Evolutionary conservation across 2,329 filamentous ascomycete genomes (phyloP).

Genomic region (Didymella sp.): DNA sequence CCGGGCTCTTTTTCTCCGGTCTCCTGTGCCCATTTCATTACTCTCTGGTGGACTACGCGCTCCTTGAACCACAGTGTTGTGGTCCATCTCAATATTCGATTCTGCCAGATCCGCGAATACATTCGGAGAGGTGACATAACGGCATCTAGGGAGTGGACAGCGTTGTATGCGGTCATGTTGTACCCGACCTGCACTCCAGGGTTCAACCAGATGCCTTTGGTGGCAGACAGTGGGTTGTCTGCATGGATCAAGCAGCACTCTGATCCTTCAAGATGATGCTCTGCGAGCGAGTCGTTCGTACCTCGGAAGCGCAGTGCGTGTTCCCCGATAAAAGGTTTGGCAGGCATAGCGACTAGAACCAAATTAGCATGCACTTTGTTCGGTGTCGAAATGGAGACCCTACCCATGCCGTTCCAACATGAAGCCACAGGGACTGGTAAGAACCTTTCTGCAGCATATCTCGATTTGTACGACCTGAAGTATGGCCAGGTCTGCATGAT

Average conservation of each 20-base stretch:
- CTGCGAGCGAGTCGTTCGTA: slow-evolving; percentile 66
- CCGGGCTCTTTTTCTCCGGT: slow-evolving; percentile 33
- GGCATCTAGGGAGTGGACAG: slow-evolving; percentile 17
- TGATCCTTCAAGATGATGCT: slow-evolving; percentile 72
- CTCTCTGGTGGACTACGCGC: slow-evolving; percentile 15
- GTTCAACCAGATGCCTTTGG: slow-evolving; percentile 70
- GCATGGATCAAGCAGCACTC: slow-evolving; percentile 81
- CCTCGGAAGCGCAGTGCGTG: slow-evolving; percentile 66
- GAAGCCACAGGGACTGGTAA: slow-evolving; percentile 65
- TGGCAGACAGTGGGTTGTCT: slow-evolving; percentile 66
- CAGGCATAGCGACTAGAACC: slow-evolving; percentile 43
- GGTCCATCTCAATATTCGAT: slow-evolving; percentile 18
- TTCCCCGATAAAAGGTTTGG: slow-evolving; percentile 32
- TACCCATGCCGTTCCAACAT: slow-evolving; percentile 71
- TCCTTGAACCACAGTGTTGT: slow-evolving; percentile 23
- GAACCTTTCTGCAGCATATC: slow-evolving; percentile 58
- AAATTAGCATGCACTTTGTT: not conserved
- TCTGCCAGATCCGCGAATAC: slow-evolving; percentile 23
- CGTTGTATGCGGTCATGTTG: slow-evolving; percentile 48
- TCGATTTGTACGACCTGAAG: slow-evolving; percentile 60
- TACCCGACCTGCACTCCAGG: slow-evolving; percentile 74
- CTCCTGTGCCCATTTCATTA: slow-evolving; percentile 18
- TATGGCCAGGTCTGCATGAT: slow-evolving; percentile 66
- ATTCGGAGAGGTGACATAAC: slow-evolving; percentile 20
- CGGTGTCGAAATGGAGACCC: not conserved